A percentile compares a stretch with the other conserved stretches of the same genome.
phyloP scores from a whole-genome alignment of 2,329 filamentous ascomycete genomes.

The Ophiostoma himal-ulmi region DNA sequence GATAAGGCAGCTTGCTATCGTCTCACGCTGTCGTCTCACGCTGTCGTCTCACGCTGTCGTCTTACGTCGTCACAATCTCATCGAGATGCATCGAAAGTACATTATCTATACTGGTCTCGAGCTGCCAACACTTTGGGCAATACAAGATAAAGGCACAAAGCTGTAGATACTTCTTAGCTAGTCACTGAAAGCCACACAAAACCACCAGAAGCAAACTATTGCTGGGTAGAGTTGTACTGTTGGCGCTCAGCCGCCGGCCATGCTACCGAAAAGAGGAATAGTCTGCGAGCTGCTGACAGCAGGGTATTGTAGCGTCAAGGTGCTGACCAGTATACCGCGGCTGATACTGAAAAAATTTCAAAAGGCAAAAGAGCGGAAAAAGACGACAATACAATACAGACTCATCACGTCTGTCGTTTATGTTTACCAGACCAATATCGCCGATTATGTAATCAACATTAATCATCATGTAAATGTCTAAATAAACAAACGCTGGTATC shows the following conservation, averaged over 20 bases:
- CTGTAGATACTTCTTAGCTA: not conserved
- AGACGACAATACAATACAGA: not conserved
- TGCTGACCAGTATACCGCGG: not conserved
- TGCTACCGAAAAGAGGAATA: conserved; percentile 2
- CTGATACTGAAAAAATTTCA: not conserved
- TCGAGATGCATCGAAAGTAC: not conserved
- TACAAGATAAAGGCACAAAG: not conserved
- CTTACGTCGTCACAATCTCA: not conserved
- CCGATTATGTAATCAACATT: not conserved
- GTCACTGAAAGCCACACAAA: not conserved
- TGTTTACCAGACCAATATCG: not conserved
- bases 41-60: not conserved
- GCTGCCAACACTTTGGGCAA: not conserved
- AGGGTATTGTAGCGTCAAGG: not conserved
- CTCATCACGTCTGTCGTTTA: not conserved
- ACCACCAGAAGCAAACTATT: too few relatives aligned
- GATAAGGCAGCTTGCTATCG: too few relatives aligned
- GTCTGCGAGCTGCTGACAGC: conserved; percentile 3
- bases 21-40: too few relatives aligned
- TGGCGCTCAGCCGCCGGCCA: not conserved
- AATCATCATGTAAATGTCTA: not conserved
- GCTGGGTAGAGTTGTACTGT: not conserved
- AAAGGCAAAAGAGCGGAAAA: not conserved
- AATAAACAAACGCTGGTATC: not conserved
- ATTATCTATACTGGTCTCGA: not conserved